These are phyloP conservation scores for Aureobasidium uvarum DNA, from an alignment of 2,329 filamentous ascomycete genomes.

Conservation along the genomic window DNA sequence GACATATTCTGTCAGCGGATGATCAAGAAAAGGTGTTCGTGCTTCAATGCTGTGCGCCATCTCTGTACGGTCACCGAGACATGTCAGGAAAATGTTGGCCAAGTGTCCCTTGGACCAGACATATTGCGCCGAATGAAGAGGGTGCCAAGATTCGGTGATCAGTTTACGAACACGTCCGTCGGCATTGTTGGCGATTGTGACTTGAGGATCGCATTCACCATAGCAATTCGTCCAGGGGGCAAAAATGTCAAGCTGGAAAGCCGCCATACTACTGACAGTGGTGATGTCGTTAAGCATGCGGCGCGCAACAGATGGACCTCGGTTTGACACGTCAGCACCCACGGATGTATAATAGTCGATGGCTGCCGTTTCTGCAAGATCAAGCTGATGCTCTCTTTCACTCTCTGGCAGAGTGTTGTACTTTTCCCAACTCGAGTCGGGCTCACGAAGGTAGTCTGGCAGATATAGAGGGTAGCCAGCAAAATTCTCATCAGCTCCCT, in stretches of 20 bases:
- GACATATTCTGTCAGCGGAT: slow-evolving; percentile 43
- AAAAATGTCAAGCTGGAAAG: slow-evolving; percentile 41
- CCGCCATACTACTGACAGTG: slow-evolving; percentile 40
- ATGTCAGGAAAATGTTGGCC: slow-evolving; percentile 44
- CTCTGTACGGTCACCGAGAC: slow-evolving; percentile 48
- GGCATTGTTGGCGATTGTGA: slow-evolving; percentile 38
- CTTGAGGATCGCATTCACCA: slow-evolving; percentile 37
- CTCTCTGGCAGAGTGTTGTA: slow-evolving; percentile 33
- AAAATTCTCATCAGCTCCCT: slow-evolving; percentile 53
- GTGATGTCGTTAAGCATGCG: slow-evolving; percentile 44
- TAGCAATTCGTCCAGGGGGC: slow-evolving; percentile 38
- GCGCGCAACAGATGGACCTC: slow-evolving; percentile 36
- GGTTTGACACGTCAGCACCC: slow-evolving; percentile 34
- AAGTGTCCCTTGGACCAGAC: slow-evolving; percentile 42
- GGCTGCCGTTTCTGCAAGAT: slow-evolving; percentile 33
- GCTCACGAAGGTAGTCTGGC: slow-evolving; percentile 51
- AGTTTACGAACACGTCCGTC: slow-evolving; percentile 36
- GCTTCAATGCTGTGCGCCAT: slow-evolving; percentile 47
- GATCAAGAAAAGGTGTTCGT: slow-evolving; percentile 45
- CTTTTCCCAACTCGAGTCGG: slow-evolving; percentile 41
- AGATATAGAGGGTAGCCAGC: slow-evolving; percentile 52
- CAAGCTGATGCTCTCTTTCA: slow-evolving; percentile 31
- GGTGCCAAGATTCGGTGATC: slow-evolving; percentile 43
- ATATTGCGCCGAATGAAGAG: slow-evolving; percentile 43
- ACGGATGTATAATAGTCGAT: slow-evolving; percentile 34